Percentiles rank a stretch among this genome's conserved stretches.
These are phyloP conservation scores for Boletus rufocinnamomeus DNA, from an alignment of 768 basidiomycete genomes.

Conservation along the genomic window DNA sequence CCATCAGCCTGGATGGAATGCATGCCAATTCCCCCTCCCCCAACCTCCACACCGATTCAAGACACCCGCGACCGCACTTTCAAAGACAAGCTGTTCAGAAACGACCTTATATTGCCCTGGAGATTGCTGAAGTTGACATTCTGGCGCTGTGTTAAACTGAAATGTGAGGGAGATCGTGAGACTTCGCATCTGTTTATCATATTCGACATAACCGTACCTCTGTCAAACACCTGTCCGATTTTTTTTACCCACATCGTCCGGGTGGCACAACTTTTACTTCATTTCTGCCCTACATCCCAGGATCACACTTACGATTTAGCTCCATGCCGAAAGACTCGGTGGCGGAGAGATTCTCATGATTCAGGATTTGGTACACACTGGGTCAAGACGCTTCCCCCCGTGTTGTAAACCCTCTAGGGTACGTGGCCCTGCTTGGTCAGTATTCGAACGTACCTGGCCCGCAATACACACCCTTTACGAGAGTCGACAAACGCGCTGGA, in stretches of 20 bases:
- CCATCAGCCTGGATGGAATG: neutral
- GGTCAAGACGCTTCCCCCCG: neutral
- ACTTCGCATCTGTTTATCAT: constrained; percentile 15
- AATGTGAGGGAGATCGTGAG: constrained; percentile 19
- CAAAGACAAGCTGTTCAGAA: neutral
- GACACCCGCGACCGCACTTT: neutral
- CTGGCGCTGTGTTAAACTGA: neutral
- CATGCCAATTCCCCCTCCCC: neutral
- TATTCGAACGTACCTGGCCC: neutral
- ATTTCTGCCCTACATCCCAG: neutral
- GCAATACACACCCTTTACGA: neutral
- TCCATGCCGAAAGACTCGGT: neutral
- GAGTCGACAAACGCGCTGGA: constrained; percentile 1
- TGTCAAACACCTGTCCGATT: constrained; percentile 24
- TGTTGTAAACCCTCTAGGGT: neutral
- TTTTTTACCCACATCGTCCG: constrained; percentile 1
- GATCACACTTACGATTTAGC: constrained; percentile 4
- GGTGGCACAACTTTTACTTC: constrained; percentile 14
- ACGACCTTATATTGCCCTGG: neutral
- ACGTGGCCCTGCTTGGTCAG: constrained; percentile 6
- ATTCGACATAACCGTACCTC: constrained; percentile 14
- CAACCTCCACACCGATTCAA: neutral
- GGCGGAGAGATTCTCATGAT: neutral
- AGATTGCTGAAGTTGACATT: neutral
- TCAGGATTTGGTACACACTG: neutral